phyloP scores from a whole-genome alignment of 352 stramenopile genomes.

The Pythium guiyangense region DNA sequence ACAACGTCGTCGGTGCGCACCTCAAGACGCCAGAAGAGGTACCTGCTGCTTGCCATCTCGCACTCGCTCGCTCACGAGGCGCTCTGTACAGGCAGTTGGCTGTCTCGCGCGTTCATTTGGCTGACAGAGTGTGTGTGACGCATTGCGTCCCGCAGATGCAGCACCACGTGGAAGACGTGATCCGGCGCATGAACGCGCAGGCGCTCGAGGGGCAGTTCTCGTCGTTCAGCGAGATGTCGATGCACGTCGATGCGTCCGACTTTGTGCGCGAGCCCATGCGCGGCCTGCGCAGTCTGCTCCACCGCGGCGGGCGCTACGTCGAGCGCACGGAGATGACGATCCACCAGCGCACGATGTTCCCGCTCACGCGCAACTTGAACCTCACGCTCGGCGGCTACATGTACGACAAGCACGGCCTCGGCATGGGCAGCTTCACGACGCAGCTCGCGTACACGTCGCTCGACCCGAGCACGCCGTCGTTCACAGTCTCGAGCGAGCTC shows the following conservation, averaged over 20 bases:
- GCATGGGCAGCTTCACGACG: slow-evolving; percentile 66
- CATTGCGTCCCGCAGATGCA: slow-evolving; percentile 27
- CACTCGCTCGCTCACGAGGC: no score
- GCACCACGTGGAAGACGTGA: slow-evolving; percentile 43
- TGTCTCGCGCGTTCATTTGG: neutral
- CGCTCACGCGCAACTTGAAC: slow-evolving; percentile 45
- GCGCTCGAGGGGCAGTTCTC: slow-evolving; percentile 71
- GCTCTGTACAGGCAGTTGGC: no score
- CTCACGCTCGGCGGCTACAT: slow-evolving; percentile 78
- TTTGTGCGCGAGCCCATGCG: slow-evolving; percentile 63
- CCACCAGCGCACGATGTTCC: slow-evolving; percentile 69
- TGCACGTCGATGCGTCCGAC: slow-evolving; percentile 74
- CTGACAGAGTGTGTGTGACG: neutral
- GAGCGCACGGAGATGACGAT: slow-evolving; percentile 78
- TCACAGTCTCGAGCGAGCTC: slow-evolving; percentile 60
- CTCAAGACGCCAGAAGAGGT: slow-evolving; percentile 41
- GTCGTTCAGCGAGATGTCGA: slow-evolving; percentile 78
- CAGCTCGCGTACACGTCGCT: slow-evolving; percentile 59
- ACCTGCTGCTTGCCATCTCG: neutral
- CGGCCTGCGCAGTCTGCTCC: slow-evolving; percentile 41
- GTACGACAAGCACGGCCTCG: slow-evolving; percentile 73
- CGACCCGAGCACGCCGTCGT: slow-evolving; percentile 57
- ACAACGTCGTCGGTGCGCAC: slow-evolving; percentile 36
- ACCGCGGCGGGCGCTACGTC: slow-evolving; percentile 39
- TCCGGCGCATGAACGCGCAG: slow-evolving; percentile 65